Conservation (phyloP, 169 alveolate genomes). For the Plasmodium adleri region DNA sequence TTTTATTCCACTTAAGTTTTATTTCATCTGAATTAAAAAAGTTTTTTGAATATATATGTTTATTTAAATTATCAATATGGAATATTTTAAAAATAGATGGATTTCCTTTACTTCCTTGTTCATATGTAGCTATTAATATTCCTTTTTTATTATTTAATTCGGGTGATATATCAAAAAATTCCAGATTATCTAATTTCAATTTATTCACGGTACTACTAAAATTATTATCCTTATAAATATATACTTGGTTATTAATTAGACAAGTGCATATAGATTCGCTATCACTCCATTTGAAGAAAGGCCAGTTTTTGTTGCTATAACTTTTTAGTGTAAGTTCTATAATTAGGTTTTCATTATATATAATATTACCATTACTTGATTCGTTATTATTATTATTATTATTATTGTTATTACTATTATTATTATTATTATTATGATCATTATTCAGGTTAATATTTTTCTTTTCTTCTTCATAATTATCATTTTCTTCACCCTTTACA, state of each 20-base stretch:
- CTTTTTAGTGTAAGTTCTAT: constrained; percentile 28
- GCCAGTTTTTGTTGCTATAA: constrained; percentile 53
- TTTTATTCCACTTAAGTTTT: constrained; percentile 83
- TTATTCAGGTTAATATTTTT: not conserved
- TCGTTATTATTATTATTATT: not conserved
- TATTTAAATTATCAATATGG: constrained; percentile 11
- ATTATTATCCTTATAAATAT: constrained; percentile 18
- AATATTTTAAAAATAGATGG: constrained; percentile 65
- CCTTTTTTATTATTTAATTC: constrained; percentile 42
- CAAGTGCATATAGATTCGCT: constrained; percentile 41
- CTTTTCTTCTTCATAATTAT: not conserved
- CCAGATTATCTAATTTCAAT: constrained; percentile 29
- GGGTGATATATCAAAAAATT: constrained; percentile 68
- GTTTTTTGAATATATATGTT: constrained; percentile 38
- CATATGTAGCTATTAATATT: constrained; percentile 38
- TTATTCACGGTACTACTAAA: not conserved
- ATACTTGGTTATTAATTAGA: constrained; percentile 20
- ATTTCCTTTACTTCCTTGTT: constrained; percentile 48
- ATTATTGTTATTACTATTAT: not conserved
- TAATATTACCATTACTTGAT: not conserved
- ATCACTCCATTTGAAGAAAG: constrained; percentile 63
- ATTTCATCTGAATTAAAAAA: constrained; percentile 85
- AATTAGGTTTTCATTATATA: constrained; percentile 23
- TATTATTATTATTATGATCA: not conserved
- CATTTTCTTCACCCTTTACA: not conserved